A percentile compares a stretch with the other conserved stretches of the same genome.
Conservation (phyloP, 352 stramenopile genomes). For the Hyaloperonospora arabidopsidis region DNA sequence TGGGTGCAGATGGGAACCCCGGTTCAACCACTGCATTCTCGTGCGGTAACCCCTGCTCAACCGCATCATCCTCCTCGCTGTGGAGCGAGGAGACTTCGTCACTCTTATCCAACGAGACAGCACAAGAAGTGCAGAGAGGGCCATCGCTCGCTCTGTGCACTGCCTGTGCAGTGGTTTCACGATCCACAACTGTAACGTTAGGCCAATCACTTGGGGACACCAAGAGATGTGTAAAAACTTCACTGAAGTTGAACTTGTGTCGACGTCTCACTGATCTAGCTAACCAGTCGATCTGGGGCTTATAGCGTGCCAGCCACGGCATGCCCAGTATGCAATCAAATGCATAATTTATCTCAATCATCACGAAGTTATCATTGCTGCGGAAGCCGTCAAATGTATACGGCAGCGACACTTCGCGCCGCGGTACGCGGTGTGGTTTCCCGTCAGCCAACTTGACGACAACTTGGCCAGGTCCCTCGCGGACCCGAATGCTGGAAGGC, state of each 20-base stretch:
- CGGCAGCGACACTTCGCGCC: neutral
- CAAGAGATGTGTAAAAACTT: constrained; percentile 13
- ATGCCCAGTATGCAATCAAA: constrained; percentile 27
- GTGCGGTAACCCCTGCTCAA: too few relatives aligned
- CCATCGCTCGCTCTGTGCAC: constrained; percentile 13
- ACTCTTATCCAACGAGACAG: neutral
- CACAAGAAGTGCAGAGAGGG: constrained; percentile 8
- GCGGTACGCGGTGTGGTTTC: constrained; percentile 2
- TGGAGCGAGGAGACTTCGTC: too few relatives aligned
- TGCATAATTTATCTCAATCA: constrained; percentile 23
- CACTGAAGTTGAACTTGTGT: constrained; percentile 7
- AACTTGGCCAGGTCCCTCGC: constrained; percentile 6
- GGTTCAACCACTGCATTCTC: too few relatives aligned
- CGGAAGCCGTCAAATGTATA: constrained; percentile 1
- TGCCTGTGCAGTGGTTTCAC: neutral
- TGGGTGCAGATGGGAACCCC: too few relatives aligned
- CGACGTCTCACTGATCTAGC: constrained; percentile 9
- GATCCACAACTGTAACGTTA: constrained; percentile 13
- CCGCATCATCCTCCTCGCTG: too few relatives aligned
- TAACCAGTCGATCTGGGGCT: constrained; percentile 6
- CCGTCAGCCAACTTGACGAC: constrained; percentile 17
- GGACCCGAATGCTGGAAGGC: neutral
- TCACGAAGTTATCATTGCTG: constrained; percentile 13
- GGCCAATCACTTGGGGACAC: constrained; percentile 7
- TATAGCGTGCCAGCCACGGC: constrained; percentile 10